These are phyloP conservation scores for Coemansia erecta DNA, from an alignment of 192 early-diverging fungal genomes.

Conservation along the genomic window DNA sequence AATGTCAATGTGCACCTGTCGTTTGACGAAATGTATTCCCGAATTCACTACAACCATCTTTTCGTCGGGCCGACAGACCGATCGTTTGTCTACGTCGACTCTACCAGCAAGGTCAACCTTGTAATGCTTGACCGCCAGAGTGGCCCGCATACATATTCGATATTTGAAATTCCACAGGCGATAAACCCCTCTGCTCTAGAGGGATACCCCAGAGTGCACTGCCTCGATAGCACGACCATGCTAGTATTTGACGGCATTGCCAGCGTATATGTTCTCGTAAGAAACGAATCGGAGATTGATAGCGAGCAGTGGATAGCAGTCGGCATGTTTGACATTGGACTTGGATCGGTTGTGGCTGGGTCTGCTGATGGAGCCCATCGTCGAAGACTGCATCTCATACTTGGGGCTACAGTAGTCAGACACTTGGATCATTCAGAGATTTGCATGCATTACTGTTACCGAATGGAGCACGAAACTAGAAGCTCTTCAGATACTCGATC, in stretches of 20 bases:
- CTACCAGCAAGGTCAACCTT: slow-evolving; percentile 15
- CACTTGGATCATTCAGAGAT: slow-evolving; percentile 1
- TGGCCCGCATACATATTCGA: slow-evolving; percentile 3
- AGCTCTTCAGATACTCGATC: background rate
- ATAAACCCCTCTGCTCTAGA: slow-evolving; percentile 12
- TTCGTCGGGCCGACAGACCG: slow-evolving; percentile 44
- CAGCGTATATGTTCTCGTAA: slow-evolving; percentile 31
- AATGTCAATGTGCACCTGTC: slow-evolving; percentile 54
- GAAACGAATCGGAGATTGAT: background rate
- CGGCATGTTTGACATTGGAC: slow-evolving; percentile 31
- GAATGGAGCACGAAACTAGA: slow-evolving; percentile 5
- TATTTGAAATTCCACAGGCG: slow-evolving; percentile 29
- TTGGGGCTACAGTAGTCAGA: slow-evolving; percentile 18
- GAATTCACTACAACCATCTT: slow-evolving; percentile 68
- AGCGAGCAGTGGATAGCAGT: slow-evolving; percentile 15
- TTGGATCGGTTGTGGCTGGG: slow-evolving; percentile 31
- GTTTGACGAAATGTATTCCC: slow-evolving; percentile 62
- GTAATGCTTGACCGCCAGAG: slow-evolving; percentile 1
- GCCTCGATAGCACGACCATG: slow-evolving; percentile 10
- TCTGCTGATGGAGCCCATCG: slow-evolving; percentile 4
- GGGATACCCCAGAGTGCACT: slow-evolving; percentile 34
- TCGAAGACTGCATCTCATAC: slow-evolving; percentile 22
- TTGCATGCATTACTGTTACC: slow-evolving; percentile 30
- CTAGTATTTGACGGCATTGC: slow-evolving; percentile 40
- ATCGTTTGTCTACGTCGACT: slow-evolving; percentile 34